Conservation (phyloP, 306 rosid genomes). For the Morella rubra region DNA sequence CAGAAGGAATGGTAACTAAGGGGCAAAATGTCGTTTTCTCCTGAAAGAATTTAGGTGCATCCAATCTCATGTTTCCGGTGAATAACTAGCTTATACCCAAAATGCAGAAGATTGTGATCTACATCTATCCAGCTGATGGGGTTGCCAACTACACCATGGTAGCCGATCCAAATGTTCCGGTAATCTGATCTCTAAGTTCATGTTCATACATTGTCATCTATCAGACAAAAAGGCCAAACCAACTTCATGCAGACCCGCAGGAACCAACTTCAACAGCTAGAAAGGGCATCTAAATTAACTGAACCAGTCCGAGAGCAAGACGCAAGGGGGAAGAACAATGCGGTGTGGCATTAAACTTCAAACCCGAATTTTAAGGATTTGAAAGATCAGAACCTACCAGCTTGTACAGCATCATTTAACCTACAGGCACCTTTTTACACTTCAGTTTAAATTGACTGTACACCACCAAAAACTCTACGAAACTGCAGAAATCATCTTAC, state of each 20-base stretch:
- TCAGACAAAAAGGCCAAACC: constrained; percentile 1
- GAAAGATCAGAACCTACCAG: neutral
- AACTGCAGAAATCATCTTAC: neutral
- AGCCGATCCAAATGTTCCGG: neutral
- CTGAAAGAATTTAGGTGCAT: no score
- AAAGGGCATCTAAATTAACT: neutral
- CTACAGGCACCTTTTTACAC: constrained; percentile 23
- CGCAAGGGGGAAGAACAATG: neutral
- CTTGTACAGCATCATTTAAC: constrained; percentile 27
- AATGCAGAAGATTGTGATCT: no score
- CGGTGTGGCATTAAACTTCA: neutral
- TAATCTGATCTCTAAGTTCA: neutral
- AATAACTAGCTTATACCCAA: no score
- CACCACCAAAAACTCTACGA: neutral
- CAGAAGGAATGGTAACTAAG: no score
- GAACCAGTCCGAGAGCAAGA: neutral
- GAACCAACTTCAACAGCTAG: neutral
- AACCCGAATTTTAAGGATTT: neutral
- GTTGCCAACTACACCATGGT: no score
- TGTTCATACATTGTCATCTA: neutral
- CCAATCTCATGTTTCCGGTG: no score
- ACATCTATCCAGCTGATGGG: no score
- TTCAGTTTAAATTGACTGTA: constrained; percentile 19
- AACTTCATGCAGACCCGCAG: neutral
- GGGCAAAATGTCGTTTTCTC: no score